Percentiles rank a stretch among this genome's conserved stretches.
Conservation (phyloP, 768 basidiomycete genomes). For the Leccinum fibrillosum region DNA sequence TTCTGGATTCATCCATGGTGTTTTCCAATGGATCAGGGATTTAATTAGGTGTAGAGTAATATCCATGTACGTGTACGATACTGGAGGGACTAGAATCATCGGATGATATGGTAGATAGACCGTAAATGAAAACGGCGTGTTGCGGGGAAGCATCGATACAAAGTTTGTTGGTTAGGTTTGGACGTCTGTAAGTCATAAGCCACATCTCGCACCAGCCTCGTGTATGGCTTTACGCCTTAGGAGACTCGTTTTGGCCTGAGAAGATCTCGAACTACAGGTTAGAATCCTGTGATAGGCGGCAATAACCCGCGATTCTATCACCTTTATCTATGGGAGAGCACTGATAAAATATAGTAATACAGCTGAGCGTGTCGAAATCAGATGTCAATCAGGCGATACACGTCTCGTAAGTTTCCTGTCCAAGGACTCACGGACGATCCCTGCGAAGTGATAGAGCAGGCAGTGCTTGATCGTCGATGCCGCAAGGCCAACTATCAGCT, state of each 20-base stretch:
- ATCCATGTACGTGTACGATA: constrained; percentile 13
- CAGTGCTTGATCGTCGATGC: constrained; percentile 13
- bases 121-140: constrained; percentile 27
- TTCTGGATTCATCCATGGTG: not conserved
- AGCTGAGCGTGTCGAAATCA: not conserved
- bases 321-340: constrained; percentile 8
- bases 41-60: constrained; percentile 12
- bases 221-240: constrained; percentile 14
- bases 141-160: constrained; percentile 25
- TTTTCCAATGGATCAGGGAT: constrained; percentile 3
- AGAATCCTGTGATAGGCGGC: constrained; percentile 3
- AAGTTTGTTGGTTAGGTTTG: constrained; percentile 18
- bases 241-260: constrained; percentile 5
- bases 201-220: constrained; percentile 17
- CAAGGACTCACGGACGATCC: constrained; percentile 6
- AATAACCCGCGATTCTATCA: constrained; percentile 17
- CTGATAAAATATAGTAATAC: constrained; percentile 9
- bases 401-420: constrained; percentile 11
- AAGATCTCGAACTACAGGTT: not conserved
- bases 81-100: constrained; percentile 5
- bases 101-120: constrained; percentile 4
- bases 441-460: constrained; percentile 3
- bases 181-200: not conserved
- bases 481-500: constrained; percentile 4
- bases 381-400: not conserved